Conservation (phyloP, 495 filamentous ascomycete genomes). For the Penicillium cataractarum region DNA sequence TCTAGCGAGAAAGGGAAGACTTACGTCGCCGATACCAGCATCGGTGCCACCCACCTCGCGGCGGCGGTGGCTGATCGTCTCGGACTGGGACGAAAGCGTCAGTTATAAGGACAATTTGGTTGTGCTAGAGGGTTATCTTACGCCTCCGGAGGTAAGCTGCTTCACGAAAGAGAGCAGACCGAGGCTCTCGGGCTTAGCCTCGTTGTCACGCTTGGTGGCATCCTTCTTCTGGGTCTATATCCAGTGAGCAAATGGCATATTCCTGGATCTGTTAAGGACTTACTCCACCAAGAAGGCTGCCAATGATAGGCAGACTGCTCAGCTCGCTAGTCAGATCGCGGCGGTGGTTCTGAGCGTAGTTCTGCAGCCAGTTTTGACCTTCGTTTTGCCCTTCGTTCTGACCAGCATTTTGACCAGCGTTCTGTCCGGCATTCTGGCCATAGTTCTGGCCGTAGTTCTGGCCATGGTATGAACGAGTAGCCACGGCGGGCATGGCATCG, state of each 20-base stretch:
- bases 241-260: constrained; percentile 1
- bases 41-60: not conserved
- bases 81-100: constrained; percentile 6
- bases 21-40: not conserved
- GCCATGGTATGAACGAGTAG: not conserved
- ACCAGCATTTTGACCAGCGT: constrained; percentile 1
- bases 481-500: constrained; percentile 3
- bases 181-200: constrained; percentile 3
- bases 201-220: constrained; percentile 4
- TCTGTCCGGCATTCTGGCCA: constrained; percentile 16
- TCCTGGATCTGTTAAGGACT: not conserved
- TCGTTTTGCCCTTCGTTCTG: constrained; percentile 14
- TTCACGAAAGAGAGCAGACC: constrained; percentile 6
- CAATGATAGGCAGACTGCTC: constrained; percentile 22
- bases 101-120: not conserved
- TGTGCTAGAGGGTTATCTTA: not conserved
- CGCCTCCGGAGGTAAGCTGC: constrained; percentile 11
- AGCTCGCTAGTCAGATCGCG: constrained; percentile 14
- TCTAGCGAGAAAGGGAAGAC: not conserved
- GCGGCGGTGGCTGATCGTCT: constrained; percentile 4
- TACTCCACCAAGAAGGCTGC: constrained; percentile 18
- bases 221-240: constrained; percentile 14
- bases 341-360: constrained; percentile 15
- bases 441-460: constrained; percentile 22
- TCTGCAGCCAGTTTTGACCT: constrained; percentile 6